Conservation (phyloP, 2,329 filamentous ascomycete species). For the Exophiala lecanii-corni region DNA sequence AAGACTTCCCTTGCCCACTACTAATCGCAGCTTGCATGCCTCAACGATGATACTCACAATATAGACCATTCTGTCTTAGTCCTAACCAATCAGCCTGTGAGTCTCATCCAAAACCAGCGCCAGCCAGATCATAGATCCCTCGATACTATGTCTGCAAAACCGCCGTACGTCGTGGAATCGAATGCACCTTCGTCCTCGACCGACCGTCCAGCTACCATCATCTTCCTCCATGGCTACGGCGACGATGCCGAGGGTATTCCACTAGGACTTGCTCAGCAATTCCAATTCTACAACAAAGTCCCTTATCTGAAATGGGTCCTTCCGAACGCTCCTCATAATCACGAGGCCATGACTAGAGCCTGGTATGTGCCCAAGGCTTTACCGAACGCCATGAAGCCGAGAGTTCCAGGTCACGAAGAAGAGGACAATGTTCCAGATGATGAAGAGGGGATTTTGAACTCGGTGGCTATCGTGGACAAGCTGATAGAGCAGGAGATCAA, state of each 20-base stretch:
- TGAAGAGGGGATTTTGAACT: conserved; percentile 40
- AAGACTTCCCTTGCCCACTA: too few species aligned
- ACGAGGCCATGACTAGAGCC: conserved; percentile 37
- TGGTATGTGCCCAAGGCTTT: conserved; percentile 46
- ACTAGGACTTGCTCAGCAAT: conserved; percentile 44
- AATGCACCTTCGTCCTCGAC: conserved; percentile 13
- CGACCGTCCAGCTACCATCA: conserved; percentile 23
- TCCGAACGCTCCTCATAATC: conserved; percentile 46
- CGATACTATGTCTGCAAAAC: conserved; percentile 17
- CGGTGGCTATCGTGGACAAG: conserved; percentile 38
- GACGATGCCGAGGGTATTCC: conserved; percentile 44
- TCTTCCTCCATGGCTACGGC: conserved; percentile 41
- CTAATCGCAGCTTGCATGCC: too few species aligned
- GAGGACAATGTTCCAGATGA: conserved; percentile 46
- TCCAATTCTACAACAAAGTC: conserved; percentile 46
- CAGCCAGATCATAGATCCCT: too few species aligned
- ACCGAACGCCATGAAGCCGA: conserved; percentile 37
- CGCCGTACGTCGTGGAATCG: conserved; percentile 22
- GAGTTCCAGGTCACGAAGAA: conserved; percentile 35
- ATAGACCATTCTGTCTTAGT: too few species aligned
- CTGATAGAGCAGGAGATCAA: conserved; percentile 40
- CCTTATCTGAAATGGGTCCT: conserved; percentile 48
- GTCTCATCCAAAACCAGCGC: too few species aligned
- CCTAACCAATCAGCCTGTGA: too few species aligned
- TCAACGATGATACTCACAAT: too few species aligned